Conservation (phyloP, 352 stramenopile species). For the Phytopythium cucurbitacearum region DNA sequence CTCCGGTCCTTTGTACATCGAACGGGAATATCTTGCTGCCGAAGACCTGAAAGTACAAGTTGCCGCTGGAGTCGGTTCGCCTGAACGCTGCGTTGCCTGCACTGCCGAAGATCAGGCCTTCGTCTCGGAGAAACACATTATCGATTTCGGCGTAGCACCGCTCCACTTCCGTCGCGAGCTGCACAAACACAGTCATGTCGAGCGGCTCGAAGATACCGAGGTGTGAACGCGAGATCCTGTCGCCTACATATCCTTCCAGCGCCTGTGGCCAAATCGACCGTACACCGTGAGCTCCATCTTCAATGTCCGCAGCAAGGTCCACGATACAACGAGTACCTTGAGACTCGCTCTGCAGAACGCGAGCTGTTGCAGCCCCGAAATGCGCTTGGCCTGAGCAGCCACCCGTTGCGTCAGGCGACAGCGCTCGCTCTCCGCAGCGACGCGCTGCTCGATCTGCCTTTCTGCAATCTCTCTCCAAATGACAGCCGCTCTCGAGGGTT, state of each 20-base stretch:
- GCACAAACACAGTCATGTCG: no score
- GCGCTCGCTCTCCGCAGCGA: slow-evolving; percentile 8
- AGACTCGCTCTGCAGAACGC: background rate
- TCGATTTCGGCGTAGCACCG: background rate
- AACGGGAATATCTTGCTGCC: slow-evolving; percentile 8
- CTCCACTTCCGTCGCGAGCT: no score
- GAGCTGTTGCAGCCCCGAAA: slow-evolving; percentile 10
- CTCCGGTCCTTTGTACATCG: slow-evolving; percentile 1
- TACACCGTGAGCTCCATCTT: slow-evolving; percentile 5
- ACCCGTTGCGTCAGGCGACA: slow-evolving; percentile 8
- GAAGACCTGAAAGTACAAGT: slow-evolving; percentile 8
- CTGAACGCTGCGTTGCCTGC: background rate
- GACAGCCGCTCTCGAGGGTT: background rate
- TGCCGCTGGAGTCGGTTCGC: background rate
- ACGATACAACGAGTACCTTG: slow-evolving; percentile 3
- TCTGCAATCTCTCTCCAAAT: slow-evolving; percentile 11
- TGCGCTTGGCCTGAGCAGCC: slow-evolving; percentile 1
- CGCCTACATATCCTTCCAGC: no score
- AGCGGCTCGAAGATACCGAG: no score
- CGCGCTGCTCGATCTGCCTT: slow-evolving; percentile 11
- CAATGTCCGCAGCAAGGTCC: background rate
- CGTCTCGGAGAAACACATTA: background rate
- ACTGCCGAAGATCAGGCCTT: background rate
- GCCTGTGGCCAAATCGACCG: slow-evolving; percentile 1
- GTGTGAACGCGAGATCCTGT: no score